Evolutionary conservation across 108 stramenopile genomes (phyloP).

Genomic region (Poteriospumella lacustris): DNA sequence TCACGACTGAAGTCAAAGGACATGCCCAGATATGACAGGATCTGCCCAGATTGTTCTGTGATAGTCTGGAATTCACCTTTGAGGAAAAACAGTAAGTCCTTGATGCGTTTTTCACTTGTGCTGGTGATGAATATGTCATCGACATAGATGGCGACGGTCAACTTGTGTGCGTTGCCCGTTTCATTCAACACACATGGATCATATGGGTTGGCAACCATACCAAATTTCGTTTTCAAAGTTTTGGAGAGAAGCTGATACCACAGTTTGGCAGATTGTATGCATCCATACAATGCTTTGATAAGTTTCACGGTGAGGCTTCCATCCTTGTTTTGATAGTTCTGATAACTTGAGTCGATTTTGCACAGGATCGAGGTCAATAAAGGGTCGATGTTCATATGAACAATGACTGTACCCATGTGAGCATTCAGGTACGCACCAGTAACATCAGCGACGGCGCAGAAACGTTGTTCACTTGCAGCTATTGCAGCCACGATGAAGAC

Average conservation of each 20-base stretch:
- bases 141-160: conserved; percentile 1
- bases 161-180: neutral
- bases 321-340: neutral
- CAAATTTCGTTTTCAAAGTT: neutral
- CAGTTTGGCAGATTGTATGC: neutral
- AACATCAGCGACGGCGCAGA: no score
- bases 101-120: neutral
- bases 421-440: no score
- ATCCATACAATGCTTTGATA: conserved; percentile 4
- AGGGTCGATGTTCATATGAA: no score
- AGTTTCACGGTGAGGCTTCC: neutral
- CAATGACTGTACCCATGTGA: no score
- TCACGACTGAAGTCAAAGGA: neutral
- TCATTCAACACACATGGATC: conserved; percentile 22
- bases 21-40: neutral
- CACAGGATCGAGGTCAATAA: no score
- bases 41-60: neutral
- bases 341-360: neutral
- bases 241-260: neutral
- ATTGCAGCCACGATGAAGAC: no score
- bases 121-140: conserved; percentile 2
- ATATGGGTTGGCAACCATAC: neutral
- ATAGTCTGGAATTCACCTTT: neutral
- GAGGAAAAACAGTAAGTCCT: neutral
- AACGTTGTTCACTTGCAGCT: no score